These are phyloP conservation scores for Gossypium ekmanianum DNA, from an alignment of 345 rosid genomes.

Conservation along the genomic window DNA sequence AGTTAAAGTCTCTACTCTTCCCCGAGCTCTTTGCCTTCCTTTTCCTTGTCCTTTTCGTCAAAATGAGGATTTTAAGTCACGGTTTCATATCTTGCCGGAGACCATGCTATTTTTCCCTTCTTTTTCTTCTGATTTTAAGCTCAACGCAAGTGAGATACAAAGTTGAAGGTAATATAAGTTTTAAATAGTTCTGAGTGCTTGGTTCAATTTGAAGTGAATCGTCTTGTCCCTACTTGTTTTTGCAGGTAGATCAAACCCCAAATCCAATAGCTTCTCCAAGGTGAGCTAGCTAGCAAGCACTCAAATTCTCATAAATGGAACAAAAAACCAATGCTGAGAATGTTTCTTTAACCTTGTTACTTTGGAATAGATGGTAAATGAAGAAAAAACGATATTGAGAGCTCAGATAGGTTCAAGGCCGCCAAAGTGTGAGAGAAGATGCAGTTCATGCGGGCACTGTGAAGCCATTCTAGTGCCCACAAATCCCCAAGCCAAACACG, in stretches of 20 bases:
- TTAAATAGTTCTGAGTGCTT: neutral
- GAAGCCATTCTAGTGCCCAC: slow-evolving; percentile 93
- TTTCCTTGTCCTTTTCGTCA: slow-evolving; percentile 4
- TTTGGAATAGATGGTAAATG: slow-evolving; percentile 28
- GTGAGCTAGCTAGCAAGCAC: slow-evolving; percentile 24
- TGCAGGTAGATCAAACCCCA: slow-evolving; percentile 62
- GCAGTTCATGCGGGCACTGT: slow-evolving; percentile 71
- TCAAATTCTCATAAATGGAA: neutral
- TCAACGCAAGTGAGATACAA: slow-evolving; percentile 44
- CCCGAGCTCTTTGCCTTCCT: no score
- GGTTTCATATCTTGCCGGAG: slow-evolving; percentile 12
- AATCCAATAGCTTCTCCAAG: slow-evolving; percentile 31
- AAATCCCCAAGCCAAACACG: slow-evolving; percentile 46
- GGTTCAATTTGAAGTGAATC: no score
- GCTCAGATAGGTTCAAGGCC: slow-evolving; percentile 84
- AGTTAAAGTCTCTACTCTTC: no score
- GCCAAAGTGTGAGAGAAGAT: slow-evolving; percentile 75
- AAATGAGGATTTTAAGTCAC: slow-evolving; percentile 26
- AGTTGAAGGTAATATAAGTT: slow-evolving; percentile 29
- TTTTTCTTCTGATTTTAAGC: slow-evolving; percentile 45
- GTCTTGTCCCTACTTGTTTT: neutral
- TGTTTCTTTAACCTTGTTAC: neutral
- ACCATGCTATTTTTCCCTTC: slow-evolving; percentile 26
- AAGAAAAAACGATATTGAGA: slow-evolving; percentile 40
- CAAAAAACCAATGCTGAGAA: neutral